These are phyloP conservation scores for Echinochloa phyllopogon DNA, from an alignment of 176 grass and related monocot genomes.

Conservation along the genomic window DNA sequence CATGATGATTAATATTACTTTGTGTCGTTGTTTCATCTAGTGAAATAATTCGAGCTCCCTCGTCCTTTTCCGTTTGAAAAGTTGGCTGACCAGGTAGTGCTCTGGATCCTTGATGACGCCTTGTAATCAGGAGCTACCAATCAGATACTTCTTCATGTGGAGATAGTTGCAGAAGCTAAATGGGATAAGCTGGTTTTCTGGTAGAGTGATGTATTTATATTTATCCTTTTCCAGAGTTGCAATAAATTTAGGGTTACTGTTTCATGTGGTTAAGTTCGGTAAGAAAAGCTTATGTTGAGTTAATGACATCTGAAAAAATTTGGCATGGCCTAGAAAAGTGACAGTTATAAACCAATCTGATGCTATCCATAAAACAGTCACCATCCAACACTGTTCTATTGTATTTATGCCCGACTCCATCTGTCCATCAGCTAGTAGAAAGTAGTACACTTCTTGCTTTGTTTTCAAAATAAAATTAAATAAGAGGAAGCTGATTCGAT, in stretches of 20 bases:
- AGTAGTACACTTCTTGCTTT: neutral
- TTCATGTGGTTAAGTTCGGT: neutral
- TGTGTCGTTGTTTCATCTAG: neutral
- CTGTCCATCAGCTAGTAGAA: neutral
- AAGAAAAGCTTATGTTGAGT: neutral
- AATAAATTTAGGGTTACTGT: neutral
- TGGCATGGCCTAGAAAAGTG: neutral
- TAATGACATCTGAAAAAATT: neutral
- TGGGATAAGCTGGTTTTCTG: neutral
- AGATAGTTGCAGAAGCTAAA: neutral
- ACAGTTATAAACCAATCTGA: neutral
- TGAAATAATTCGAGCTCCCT: neutral
- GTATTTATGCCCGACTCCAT: neutral
- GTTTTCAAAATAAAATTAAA: neutral
- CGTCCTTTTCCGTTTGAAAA: neutral
- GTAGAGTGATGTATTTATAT: neutral
- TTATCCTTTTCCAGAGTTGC: neutral
- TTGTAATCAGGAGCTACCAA: constrained; percentile 14
- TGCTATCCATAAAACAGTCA: neutral
- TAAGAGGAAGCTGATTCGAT: constrained; percentile 14
- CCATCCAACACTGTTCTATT: neutral
- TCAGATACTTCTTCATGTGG: neutral
- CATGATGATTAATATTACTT: neutral
- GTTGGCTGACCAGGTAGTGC: neutral
- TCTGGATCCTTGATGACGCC: constrained; percentile 23